phyloP scores from a whole-genome alignment of 495 filamentous ascomycete genomes.

The Aspergillus biplanus region DNA sequence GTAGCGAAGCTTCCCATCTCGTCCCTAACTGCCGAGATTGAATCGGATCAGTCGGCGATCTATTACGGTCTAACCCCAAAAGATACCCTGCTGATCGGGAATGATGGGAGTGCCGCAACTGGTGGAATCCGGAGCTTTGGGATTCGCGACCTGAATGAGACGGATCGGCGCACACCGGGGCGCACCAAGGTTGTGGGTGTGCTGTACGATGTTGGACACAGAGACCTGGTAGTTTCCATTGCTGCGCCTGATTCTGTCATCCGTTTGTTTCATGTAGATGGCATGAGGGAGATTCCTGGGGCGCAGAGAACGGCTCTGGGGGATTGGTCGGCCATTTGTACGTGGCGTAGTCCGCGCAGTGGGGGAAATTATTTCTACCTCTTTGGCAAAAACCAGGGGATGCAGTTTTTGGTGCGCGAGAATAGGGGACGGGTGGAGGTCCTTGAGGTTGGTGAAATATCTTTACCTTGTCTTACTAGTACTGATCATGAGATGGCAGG shows the following conservation, averaged over 20 bases:
- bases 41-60: slow-evolving; percentile 4
- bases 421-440: neutral
- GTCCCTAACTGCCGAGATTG: slow-evolving; percentile 1
- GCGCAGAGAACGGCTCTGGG: slow-evolving; percentile 9
- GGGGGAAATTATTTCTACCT: slow-evolving; percentile 10
- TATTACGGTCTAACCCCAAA: neutral
- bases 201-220: neutral
- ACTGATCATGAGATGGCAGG: neutral
- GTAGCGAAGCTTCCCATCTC: slow-evolving; percentile 1
- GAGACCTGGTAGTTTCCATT: slow-evolving; percentile 6
- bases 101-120: slow-evolving; percentile 10
- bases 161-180: slow-evolving; percentile 4
- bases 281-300: neutral
- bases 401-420: slow-evolving; percentile 10
- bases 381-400: slow-evolving; percentile 11
- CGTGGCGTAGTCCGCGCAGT: slow-evolving; percentile 2
- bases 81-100: slow-evolving; percentile 1
- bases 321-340: slow-evolving; percentile 12
- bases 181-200: slow-evolving; percentile 12
- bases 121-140: slow-evolving; percentile 7
- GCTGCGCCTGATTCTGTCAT: slow-evolving; percentile 8
- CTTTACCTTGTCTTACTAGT: neutral
- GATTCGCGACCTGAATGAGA: slow-evolving; percentile 4
- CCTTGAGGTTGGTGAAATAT: slow-evolving; percentile 10
- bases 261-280: slow-evolving; percentile 9